Conservation (phyloP, 2,329 filamentous ascomycete genomes). For the Sporothrix globosa region DNA sequence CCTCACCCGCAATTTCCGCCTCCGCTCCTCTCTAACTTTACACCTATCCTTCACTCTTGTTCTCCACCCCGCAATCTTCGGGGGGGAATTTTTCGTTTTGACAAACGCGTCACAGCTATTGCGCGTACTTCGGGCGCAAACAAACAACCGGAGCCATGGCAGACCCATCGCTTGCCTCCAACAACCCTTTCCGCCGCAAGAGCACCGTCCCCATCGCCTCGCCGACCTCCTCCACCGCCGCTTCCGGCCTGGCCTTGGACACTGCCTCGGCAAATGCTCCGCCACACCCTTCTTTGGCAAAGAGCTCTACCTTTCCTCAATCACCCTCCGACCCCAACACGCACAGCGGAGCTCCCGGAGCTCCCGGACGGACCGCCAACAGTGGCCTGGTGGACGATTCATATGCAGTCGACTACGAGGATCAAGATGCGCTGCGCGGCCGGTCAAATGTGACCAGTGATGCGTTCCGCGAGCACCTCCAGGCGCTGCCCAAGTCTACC, state of each 20-base stretch:
- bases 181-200: constrained; percentile 60
- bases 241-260: constrained; percentile 30
- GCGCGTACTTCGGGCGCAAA: neutral
- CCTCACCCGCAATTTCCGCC: neutral
- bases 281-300: constrained; percentile 35
- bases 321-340: neutral
- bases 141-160: constrained; percentile 42
- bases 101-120: neutral
- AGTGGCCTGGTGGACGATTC: constrained; percentile 20
- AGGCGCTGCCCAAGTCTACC: constrained; percentile 41
- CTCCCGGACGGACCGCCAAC: constrained; percentile 30
- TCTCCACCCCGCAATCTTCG: neutral
- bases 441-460: constrained; percentile 40
- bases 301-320: constrained; percentile 17
- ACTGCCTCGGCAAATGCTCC: constrained; percentile 33
- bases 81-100: neutral
- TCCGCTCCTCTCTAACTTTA: neutral
- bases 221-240: constrained; percentile 2
- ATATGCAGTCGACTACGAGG: constrained; percentile 19
- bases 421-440: constrained; percentile 26
- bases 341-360: constrained; percentile 1
- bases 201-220: constrained; percentile 30
- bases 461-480: constrained; percentile 42
- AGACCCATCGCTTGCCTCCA: constrained; percentile 47
- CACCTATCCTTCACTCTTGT: neutral